Evolutionary conservation across 2,329 filamentous ascomycete genomes (phyloP).

Genomic region (Sclerotinia borealis): DNA sequence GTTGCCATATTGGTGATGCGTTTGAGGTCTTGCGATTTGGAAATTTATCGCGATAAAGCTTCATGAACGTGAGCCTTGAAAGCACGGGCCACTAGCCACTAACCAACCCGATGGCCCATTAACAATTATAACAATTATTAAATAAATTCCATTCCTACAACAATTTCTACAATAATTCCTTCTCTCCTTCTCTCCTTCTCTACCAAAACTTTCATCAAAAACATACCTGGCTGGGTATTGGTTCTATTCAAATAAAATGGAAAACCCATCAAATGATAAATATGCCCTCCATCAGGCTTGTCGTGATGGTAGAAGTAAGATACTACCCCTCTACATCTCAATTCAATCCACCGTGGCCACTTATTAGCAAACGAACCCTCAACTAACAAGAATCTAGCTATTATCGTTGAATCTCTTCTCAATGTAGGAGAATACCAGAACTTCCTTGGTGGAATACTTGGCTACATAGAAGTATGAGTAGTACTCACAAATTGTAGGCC

Average conservation of each 20-base stretch:
- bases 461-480: neutral
- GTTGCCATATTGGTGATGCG: conserved; percentile 7
- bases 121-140: too few species aligned
- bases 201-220: neutral
- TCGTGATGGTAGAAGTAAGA: conserved; percentile 73
- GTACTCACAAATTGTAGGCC: conserved; percentile 43
- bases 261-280: conserved; percentile 43
- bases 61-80: conserved; percentile 1
- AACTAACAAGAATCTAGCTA: conserved; percentile 44
- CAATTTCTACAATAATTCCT: neutral
- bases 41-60: conserved; percentile 13
- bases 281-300: conserved; percentile 85
- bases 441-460: neutral
- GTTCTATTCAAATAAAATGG: neutral
- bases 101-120: too few species aligned
- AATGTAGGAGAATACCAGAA: conserved; percentile 43
- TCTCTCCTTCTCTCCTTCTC: too few species aligned
- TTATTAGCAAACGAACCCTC: conserved; percentile 11
- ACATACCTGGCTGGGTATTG: too few species aligned
- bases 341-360: too few species aligned
- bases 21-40: neutral
- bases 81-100: neutral
- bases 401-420: conserved; percentile 67
- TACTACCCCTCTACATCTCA: conserved; percentile 1
- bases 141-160: neutral